Evolutionary conservation across 2,329 filamentous ascomycete species (phyloP).

Genomic region (Elsinoe necatrix): DNA sequence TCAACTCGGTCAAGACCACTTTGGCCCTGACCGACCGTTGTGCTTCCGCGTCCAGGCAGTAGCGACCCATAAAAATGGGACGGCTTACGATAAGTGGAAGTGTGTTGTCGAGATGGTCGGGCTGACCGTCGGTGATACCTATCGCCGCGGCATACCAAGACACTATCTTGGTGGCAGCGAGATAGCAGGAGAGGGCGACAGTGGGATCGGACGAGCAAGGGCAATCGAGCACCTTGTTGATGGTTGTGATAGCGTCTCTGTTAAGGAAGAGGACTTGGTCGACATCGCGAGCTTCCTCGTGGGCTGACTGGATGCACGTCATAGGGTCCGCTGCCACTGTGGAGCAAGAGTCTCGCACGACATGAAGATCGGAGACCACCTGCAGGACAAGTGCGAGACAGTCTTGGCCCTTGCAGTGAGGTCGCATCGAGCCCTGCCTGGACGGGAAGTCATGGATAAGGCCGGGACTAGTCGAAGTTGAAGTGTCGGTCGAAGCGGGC

Average conservation of each 20-base stretch:
- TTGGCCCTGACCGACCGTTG: conserved; percentile 17
- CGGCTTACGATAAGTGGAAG: conserved; percentile 13
- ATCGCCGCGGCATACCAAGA: conserved; percentile 18
- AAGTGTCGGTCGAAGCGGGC: conserved; percentile 8
- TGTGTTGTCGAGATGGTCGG: conserved; percentile 4
- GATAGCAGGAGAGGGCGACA: conserved; percentile 16
- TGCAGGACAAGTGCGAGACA: conserved; percentile 17
- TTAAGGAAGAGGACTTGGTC: conserved; percentile 17
- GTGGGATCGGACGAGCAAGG: conserved; percentile 13
- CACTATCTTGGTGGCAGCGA: conserved; percentile 17
- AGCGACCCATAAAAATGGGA: conserved; percentile 19
- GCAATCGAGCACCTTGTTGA: conserved; percentile 18
- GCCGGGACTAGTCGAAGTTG: conserved; percentile 10
- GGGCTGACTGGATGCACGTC: conserved; percentile 10
- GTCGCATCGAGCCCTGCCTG: not conserved
- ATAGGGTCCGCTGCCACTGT: conserved; percentile 13
- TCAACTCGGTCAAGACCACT: conserved; percentile 17
- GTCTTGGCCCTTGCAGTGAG: conserved; percentile 12
- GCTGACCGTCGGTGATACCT: conserved; percentile 9
- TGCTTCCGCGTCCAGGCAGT: conserved; percentile 16
- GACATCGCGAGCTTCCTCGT: conserved; percentile 16
- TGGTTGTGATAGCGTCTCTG: conserved; percentile 16
- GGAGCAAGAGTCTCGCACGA: conserved; percentile 12
- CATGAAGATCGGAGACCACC: conserved; percentile 16
- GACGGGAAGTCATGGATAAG: conserved; percentile 15